Percentiles rank a stretch among this genome's conserved stretches.
Evolutionary conservation across 2,329 filamentous ascomycete species (phyloP).

Genomic region (Penicillium aurantiogriseum): DNA sequence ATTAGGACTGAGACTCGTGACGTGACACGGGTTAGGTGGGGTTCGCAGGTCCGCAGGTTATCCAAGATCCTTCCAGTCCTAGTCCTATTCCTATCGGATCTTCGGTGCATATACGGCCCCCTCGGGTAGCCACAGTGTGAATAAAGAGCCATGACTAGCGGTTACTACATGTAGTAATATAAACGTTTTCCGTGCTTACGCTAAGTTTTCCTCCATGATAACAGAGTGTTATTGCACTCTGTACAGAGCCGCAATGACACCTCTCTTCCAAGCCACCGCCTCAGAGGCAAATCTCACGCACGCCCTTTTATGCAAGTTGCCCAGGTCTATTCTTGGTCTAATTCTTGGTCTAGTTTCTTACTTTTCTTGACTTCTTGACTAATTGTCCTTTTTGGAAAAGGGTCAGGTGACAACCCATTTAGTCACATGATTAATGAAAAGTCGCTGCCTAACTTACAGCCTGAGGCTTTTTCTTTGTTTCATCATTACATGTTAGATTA

Average conservation of each 20-base stretch:
- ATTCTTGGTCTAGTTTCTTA: neutral
- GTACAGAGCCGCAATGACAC: neutral
- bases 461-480: neutral
- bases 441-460: neutral
- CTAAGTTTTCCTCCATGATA: neutral
- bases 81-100: slow-evolving; percentile 1
- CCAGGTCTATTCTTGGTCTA: neutral
- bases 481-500: neutral
- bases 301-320: neutral
- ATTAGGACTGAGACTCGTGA: neutral
- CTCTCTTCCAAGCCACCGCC: neutral
- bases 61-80: neutral
- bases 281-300: slow-evolving; percentile 1
- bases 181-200: too few relatives aligned
- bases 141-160: neutral
- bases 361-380: neutral
- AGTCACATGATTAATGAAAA: neutral
- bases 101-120: too few relatives aligned
- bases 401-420: neutral
- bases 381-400: neutral
- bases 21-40: slow-evolving; percentile 1
- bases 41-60: neutral
- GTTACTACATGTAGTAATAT: too few relatives aligned
- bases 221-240: neutral
- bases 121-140: neutral